Base-by-base conservation (phyloP, 2,329 filamentous ascomycete species). In the Rutstroemia sydowiana region DNA sequence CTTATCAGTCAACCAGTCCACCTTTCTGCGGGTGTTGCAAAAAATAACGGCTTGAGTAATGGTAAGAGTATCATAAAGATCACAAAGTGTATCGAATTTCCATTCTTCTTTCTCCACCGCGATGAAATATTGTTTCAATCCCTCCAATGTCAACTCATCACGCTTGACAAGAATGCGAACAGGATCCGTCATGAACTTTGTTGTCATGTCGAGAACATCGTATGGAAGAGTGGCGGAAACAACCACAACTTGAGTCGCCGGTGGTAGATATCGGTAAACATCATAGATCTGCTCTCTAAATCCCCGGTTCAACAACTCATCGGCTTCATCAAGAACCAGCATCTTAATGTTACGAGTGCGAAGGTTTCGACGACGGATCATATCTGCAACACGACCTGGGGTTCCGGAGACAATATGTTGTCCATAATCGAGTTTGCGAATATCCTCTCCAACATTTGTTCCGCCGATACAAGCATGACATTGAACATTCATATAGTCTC, bases 41-140 rank as follows among this genome's bases (percentile, higher is more conserved):
- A 98, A 98, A 69, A 98, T 98, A 69, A 98, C 93, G 42, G 93
- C 93, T 74, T 97, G 93, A 14, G 93, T 97, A 67, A 98, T 97
- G 51, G 93, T 98, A 41, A 98, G 80, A 11, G 93, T 97, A 69
- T 98, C 93, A 78, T 98, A 98, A 53, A 98, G 84, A 73, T 98
- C 93, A 71, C 90, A 97, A 4, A 98, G 83, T 2, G 93, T 98
- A 69, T 98, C 93, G 63, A 98, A 95, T 71, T 98, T 98, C 93
- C 93, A 98, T 69, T 97, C 93, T 71, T 98, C 93, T 76, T 96
- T 97, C 72, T 98, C 93, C 18, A 97, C 93, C 1, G 93, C 93
- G 64, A 98, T 97, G 69, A 96, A 98, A 76, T 96, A 98, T 70
- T 98, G 93, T 75, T 97, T 97, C 47, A 98, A 78, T 53, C 93